Base-by-base conservation (phyloP, 2,329 filamentous ascomycete genomes). In the Phaeoacremonium minimum region DNA sequence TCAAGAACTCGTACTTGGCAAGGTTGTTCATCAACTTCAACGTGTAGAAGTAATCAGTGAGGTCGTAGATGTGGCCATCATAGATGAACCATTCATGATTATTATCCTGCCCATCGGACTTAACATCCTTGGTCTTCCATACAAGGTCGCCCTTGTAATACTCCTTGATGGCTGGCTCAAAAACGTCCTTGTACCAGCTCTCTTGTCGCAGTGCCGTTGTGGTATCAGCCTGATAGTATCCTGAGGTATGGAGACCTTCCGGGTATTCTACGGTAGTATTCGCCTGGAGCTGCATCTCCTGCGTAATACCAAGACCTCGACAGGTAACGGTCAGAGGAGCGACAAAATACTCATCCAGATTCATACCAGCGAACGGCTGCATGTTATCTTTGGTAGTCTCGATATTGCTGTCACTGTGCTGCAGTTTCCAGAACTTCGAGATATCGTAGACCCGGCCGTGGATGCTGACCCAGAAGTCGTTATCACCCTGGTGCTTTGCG, bases 381-480 rank as follows among this genome's bases (percentile, higher is more conserved):
- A 98, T 97, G 37, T 69, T 62, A 2, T 72, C 66, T 4, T 65
- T 68, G 1, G 71, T 74, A 0, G 80, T 83, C 40, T 82, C 69
- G 35, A 76, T 78, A 32, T 59, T 62, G 8, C 65, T 80, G 52
- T 94, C 88, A 55, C 87, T 91, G 66, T 98, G 93, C 39, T 94
- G 78, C 15, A 76, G 64, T 52, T 76, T 87, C 80, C 84, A 96
- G 58, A 95, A 98, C 38, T 90, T 86, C 36, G 82, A 78, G 30
- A 98, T 79, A 52, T 98, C 93, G 63, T 97, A 98, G 19, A 97
- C 91, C 29, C 80, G 80, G 44, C 93, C 93, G 39, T 83, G 84
- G 47, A 94, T 81, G 50, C 85, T 88, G 51, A 97, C 91, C 66
- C 75, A 98, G 57, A 83, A 96, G 54, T 95, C 85, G 38, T 80